phyloP scores from a whole-genome alignment of 2,329 filamentous ascomycete genomes.

The Paraconiothyrium brasiliense region DNA sequence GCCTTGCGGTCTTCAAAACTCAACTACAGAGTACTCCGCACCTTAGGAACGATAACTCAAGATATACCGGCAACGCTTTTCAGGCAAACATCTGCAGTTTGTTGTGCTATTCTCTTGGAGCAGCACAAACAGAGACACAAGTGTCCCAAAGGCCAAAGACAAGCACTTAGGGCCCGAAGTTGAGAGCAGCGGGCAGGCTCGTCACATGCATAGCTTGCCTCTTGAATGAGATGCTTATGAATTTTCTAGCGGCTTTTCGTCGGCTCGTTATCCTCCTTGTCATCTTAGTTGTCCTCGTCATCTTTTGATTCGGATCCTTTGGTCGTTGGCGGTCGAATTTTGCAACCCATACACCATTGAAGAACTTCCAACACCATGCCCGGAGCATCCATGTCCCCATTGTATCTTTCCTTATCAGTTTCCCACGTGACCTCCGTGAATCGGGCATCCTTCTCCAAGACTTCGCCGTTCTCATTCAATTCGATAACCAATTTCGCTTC shows the following conservation, averaged over 20 bases:
- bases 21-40: neutral
- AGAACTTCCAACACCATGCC: neutral
- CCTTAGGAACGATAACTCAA: neutral
- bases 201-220: too few relatives aligned
- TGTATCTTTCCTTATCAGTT: conserved; percentile 1
- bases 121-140: neutral
- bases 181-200: too few relatives aligned
- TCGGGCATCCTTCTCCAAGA: neutral
- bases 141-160: neutral
- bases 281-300: too few relatives aligned
- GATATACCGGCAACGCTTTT: neutral
- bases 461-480: neutral
- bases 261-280: too few relatives aligned
- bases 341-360: neutral
- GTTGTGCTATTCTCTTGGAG: neutral
- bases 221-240: too few relatives aligned
- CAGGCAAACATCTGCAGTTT: neutral
- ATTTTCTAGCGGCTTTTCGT: too few relatives aligned
- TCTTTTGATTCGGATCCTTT: too few relatives aligned
- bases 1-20: neutral
- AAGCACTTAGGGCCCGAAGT: neutral
- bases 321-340: neutral
- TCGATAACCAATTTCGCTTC: neutral
- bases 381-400: neutral
- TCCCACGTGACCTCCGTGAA: conserved; percentile 10